Base-by-base conservation (phyloP, 2,329 filamentous ascomycete species). In the Zymoseptoria tritici region DNA sequence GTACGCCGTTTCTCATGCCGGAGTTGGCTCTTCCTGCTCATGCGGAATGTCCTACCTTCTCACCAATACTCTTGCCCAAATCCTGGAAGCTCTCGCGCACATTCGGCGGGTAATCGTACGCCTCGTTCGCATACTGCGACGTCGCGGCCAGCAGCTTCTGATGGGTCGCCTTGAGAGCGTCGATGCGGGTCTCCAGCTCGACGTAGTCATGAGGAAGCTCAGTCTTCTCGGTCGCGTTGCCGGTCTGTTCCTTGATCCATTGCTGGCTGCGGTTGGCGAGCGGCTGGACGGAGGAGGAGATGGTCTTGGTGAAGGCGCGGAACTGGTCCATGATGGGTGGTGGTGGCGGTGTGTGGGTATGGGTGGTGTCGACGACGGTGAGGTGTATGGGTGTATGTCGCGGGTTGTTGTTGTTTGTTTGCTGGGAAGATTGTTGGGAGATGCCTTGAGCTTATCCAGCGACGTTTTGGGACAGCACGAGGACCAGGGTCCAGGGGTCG, bases 51-150 rank as follows among this genome's bases (percentile, higher is more conserved):
- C 36, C 16, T 60, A 97, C 92, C 80, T 97, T 99, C 78, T 97
- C 94, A 74, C 88, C 87, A 71, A 99, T 93, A 70, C 92, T 97
- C 74, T 91, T 91, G 70, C 93, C 91, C 62, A 99, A 87, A 73
- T 97, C 94, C 76, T 90, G 89, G 81, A 99, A 96, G 64, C 91
- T 96, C 81, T 99, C 94, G 77, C 92, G 92, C 77, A 97, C 90
- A 79, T 99, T 97, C 71, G 92, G 90, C 55, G 93, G 94, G 78
- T 99, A 99, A 79, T 99, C 94, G 74, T 87, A 87, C 64, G 84
- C 82, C 76, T 87, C 94, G 78, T 94, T 91, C 55, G 89, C 85
- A 80, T 96, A 99, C 81, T 97, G 91, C 66, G 90, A 92, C 70
- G 94, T 99, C 74, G 97, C 94, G 68, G 91, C 86, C 64, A 99